A percentile compares a stretch with the other conserved stretches of the same genome.
These are phyloP conservation scores for Dryas integrifolia DNA, from an alignment of 331 rosid species.

Conservation along the genomic window DNA sequence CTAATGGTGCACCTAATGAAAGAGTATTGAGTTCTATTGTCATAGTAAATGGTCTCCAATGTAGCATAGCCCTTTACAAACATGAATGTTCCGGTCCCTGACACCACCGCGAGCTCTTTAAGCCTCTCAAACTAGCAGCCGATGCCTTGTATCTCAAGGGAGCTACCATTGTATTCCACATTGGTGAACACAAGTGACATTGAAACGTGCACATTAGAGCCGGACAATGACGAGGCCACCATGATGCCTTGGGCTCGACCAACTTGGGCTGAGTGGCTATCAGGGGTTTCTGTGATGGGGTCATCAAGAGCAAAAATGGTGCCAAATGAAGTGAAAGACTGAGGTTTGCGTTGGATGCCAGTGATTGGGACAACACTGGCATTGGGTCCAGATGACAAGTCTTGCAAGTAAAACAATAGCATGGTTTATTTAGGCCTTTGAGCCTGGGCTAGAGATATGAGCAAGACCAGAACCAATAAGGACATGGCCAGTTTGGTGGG, in stretches of 20 bases:
- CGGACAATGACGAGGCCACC: constrained; percentile 31
- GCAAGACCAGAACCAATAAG: neutral
- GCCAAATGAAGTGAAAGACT: constrained; percentile 51
- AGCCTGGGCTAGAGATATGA: constrained; percentile 11
- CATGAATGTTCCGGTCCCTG: constrained; percentile 57
- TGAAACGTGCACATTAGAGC: constrained; percentile 28
- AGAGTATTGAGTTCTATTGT: constrained; percentile 25
- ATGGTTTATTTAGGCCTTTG: constrained; percentile 20
- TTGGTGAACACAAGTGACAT: constrained; percentile 44
- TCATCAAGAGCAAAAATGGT: constrained; percentile 51
- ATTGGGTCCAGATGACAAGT: constrained; percentile 9
- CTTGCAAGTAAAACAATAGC: constrained; percentile 27
- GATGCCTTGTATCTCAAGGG: constrained; percentile 48
- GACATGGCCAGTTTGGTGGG: neutral
- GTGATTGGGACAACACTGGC: constrained; percentile 30
- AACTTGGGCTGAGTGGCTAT: neutral
- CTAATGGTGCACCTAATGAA: constrained; percentile 36
- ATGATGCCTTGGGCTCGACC: constrained; percentile 55
- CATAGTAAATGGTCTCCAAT: constrained; percentile 41
- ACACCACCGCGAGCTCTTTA: constrained; percentile 48
- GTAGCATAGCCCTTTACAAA: constrained; percentile 42
- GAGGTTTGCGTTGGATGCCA: constrained; percentile 31
- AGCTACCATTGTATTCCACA: constrained; percentile 39
- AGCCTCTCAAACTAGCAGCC: constrained; percentile 44
- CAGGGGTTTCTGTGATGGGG: constrained; percentile 17